Conservation (phyloP, 345 rosid genomes). For the Rhodamnia argentea region DNA sequence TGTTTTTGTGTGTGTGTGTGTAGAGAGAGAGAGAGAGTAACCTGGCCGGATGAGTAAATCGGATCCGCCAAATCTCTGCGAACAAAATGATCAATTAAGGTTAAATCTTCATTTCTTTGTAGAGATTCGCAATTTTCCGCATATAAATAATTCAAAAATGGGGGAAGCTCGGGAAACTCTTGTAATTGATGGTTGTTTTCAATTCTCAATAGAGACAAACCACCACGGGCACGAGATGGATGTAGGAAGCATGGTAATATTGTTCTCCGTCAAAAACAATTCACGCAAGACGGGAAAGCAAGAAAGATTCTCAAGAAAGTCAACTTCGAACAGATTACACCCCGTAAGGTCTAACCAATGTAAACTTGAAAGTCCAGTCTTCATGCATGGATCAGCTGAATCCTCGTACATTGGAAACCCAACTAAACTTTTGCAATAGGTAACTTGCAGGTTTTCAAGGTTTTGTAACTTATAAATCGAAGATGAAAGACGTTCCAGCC, state of each 20-base stretch:
- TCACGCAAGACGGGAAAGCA: rapidly evolving
- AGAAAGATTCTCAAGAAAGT: not conserved
- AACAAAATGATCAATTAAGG: rapidly evolving
- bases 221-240: rapidly evolving
- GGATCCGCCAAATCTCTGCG: rapidly evolving
- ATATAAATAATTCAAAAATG: rapidly evolving
- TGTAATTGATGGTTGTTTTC: not conserved
- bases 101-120: not conserved
- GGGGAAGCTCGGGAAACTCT: rapidly evolving
- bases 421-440: rapidly evolving
- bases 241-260: rapidly evolving
- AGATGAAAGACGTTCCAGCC: rapidly evolving
- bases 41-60: rapidly evolving
- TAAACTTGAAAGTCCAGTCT: not conserved
- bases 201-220: rapidly evolving
- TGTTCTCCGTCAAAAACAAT: rapidly evolving
- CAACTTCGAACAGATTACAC: rapidly evolving
- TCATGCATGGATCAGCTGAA: rapidly evolving
- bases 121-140: not conserved
- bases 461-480: not conserved
- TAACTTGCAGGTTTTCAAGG: rapidly evolving
- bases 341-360: rapidly evolving
- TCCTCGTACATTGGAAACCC: not conserved
- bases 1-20: too few species aligned
- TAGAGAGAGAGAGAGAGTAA: not conserved